Conservation (phyloP, 2,329 filamentous ascomycete species). For the Samsoniella hepiali region DNA sequence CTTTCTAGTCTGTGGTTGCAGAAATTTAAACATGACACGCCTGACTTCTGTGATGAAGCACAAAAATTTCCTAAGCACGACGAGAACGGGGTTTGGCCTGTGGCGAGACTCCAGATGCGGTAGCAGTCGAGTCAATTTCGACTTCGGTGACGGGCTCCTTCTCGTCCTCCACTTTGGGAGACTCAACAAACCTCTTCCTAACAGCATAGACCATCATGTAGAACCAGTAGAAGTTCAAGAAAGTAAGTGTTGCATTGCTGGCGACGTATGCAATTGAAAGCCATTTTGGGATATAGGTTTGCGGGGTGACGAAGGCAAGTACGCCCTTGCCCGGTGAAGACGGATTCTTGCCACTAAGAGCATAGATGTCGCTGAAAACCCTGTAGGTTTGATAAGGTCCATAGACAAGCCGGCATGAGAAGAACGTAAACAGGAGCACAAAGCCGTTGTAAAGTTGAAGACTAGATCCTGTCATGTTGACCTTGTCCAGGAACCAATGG, state of each 20-base stretch:
- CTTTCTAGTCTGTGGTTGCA: neutral
- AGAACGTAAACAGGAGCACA: conserved; percentile 68
- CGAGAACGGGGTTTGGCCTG: conserved; percentile 10
- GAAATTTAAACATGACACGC: neutral
- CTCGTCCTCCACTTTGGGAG: conserved; percentile 32
- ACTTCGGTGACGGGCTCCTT: conserved; percentile 28
- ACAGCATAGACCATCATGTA: conserved; percentile 81
- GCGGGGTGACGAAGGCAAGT: conserved; percentile 46
- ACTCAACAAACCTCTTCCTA: conserved; percentile 64
- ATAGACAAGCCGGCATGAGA: conserved; percentile 72
- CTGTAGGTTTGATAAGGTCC: conserved; percentile 68
- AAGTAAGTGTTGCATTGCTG: conserved; percentile 69
- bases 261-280: conserved; percentile 64
- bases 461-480: conserved; percentile 71
- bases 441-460: conserved; percentile 77
- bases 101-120: conserved; percentile 28
- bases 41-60: neutral
- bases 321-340: conserved; percentile 32
- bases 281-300: conserved; percentile 63
- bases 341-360: conserved; percentile 39
- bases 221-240: conserved; percentile 82
- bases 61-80: neutral
- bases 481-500: conserved; percentile 90
- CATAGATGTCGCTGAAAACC: conserved; percentile 69
- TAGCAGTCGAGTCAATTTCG: conserved; percentile 30